Evolutionary conservation across 768 basidiomycete species (phyloP), one percentile per base, ranked within the genome.

Genomic region (Hirschioporus abietinus): DNA sequence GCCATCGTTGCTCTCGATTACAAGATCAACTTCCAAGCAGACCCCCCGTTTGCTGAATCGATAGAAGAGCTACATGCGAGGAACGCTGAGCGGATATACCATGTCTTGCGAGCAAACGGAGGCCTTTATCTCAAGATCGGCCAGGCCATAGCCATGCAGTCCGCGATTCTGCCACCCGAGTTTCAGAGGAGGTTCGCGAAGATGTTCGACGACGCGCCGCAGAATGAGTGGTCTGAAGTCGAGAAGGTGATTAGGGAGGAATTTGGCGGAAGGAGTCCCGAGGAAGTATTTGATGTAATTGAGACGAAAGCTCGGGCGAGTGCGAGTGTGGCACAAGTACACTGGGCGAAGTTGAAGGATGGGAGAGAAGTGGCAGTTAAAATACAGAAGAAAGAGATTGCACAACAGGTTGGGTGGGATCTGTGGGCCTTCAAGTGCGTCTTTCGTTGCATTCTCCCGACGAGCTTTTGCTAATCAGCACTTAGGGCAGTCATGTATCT

Each of bases 281-380:
- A 82, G 26, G 92, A 91, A 20, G 77, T 95, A 1, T 96, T 96
- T 71, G 88, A 87, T 36, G 78, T 83, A 12, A 96, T 97, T 68
- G 90, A 94, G 65, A 82, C 88, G 68, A 73, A 83, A 1, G 89
- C 95, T 0, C 79, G 92, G 0, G 95, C 95, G 0, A 93, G 91
- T 68, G 96, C 96, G 1, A 92, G 91, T 70, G 90, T 98, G 66
- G 95, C 95, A 0, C 96, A 97, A 74, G 96, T 97, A 0, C 95
- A 97, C 73, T 83, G 84, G 60, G 96, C 96, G 5, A 80, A 76
- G n/a, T 73, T 89, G 58, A 82, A 78, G 69, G 74, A 73, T 24
- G 78, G 76, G 35, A 79, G 84, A 36, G 90, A 89, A 85, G 95
- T 98, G 1, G 96, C 95, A 0, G 95, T 98, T 68, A 98, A 98